phyloP scores from a whole-genome alignment of 2,329 filamentous ascomycete species.

The Neonectria magnoliae region DNA sequence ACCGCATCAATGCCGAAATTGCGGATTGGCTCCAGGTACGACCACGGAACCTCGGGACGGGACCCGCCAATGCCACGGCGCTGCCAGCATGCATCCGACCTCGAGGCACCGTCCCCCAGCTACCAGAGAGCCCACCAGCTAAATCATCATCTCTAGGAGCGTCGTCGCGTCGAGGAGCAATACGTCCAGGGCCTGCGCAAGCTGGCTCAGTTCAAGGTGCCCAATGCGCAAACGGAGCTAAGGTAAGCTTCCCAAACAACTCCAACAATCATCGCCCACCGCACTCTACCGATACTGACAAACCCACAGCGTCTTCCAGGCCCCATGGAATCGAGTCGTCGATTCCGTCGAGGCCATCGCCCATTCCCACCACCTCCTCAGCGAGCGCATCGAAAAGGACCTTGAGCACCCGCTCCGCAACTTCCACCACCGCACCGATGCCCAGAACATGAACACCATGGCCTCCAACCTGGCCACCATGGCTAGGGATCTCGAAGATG shows the following conservation, averaged over 20 bases:
- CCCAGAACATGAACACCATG: conserved; percentile 82
- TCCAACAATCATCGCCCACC: neutral
- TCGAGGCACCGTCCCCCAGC: neutral
- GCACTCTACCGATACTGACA: conserved; percentile 19
- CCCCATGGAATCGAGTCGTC: conserved; percentile 89
- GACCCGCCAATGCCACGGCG: neutral
- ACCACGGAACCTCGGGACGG: conserved; percentile 11
- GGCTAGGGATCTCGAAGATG: conserved; percentile 85
- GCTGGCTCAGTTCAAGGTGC: conserved; percentile 77
- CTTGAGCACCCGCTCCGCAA: conserved; percentile 85
- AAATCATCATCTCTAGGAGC: conserved; percentile 71
- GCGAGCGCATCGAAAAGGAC: conserved; percentile 85
- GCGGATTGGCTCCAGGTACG: conserved; percentile 96
- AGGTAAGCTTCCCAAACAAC: conserved; percentile 70
- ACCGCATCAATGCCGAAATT: conserved; percentile 86
- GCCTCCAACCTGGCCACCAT: conserved; percentile 82
- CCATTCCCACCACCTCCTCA: conserved; percentile 82
- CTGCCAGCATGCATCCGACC: neutral
- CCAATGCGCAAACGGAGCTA: conserved; percentile 81
- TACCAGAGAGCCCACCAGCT: conserved; percentile 9
- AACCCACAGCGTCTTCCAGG: conserved; percentile 79
- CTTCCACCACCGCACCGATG: conserved; percentile 79
- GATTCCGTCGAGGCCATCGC: conserved; percentile 83
- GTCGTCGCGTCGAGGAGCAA: conserved; percentile 88
- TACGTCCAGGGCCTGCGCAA: conserved; percentile 87